A percentile compares a stretch with the other conserved stretches of the same genome.
These are phyloP conservation scores for Fagopyrum esculentum DNA, from an alignment of 148 eudicot species.

Conservation along the genomic window DNA sequence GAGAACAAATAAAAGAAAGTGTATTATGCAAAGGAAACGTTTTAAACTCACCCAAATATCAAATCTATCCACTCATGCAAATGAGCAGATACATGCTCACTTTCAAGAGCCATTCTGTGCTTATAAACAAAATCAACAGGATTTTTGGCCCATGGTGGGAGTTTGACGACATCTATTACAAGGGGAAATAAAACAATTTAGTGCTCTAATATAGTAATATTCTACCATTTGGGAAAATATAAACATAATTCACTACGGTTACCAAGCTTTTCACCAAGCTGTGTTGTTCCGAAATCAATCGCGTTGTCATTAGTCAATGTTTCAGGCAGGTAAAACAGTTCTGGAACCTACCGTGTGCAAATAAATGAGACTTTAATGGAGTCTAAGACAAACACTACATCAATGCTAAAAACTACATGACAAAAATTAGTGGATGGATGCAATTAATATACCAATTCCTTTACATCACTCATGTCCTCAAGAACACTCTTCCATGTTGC, in stretches of 20 bases:
- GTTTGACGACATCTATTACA: constrained; percentile 61
- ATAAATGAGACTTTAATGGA: not conserved
- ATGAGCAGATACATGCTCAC: constrained; percentile 96
- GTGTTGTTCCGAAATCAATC: constrained; percentile 90
- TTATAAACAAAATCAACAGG: constrained; percentile 86
- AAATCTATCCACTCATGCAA: constrained; percentile 99
- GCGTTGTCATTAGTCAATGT: constrained; percentile 73
- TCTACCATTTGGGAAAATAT: not conserved
- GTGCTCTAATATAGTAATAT: not conserved
- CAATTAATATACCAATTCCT: constrained; percentile 67
- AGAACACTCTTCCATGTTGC: constrained; percentile 96
- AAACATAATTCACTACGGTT: constrained; percentile 19
- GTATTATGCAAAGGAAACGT: not conserved
- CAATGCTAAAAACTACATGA: not conserved
- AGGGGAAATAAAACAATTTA: not conserved
- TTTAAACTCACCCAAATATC: constrained; percentile 72
- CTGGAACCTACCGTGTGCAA: constrained; percentile 64
- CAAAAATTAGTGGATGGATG: not conserved
- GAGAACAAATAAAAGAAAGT: not conserved
- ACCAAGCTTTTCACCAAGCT: constrained; percentile 96
- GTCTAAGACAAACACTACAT: not conserved
- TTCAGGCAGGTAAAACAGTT: constrained; percentile 96
- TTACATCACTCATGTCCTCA: constrained; percentile 98
- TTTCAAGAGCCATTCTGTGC: constrained; percentile 95
- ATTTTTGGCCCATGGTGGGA: constrained; percentile 95